Evolutionary conservation across 2,329 filamentous ascomycete genomes (phyloP), one percentile per base, ranked within the genome.

Genomic region (Escovopsis sp.): DNA sequence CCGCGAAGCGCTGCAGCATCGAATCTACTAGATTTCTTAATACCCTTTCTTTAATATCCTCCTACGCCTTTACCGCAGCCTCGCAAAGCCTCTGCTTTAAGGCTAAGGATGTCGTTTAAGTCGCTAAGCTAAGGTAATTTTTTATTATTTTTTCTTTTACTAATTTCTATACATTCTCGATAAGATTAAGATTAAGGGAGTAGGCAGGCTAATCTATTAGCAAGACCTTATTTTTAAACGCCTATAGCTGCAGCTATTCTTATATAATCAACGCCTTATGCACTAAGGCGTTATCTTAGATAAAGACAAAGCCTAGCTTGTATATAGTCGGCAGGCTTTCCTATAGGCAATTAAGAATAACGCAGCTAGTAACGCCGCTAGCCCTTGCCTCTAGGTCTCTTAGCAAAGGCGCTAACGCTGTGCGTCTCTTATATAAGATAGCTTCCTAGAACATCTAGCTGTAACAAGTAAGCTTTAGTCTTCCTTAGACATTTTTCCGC

Each of bases 141-240:
- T 42, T 27, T 26, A 28, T 29, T 19, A 42, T 39, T 27, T 29
- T 33, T 19, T 38, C 33, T 31, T 42, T 37, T 26, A 40, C 14
- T 15, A 42, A 12, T 31, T 40, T 40, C 40, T 15, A 39, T 37
- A 37, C 25, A 35, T 40, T 42, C 34, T 40, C 34, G 5, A 42
- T 42, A 6, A 21, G 36, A 29, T 42, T 37, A 29, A 40, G 34
- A 31, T 42, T 26, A 25, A 36, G 41, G 5, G 15, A 40, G 29
- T 40, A 42, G 17, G 15, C 19, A 9, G 33, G 41, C 41, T 21
- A 42, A 15, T 38, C 23, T 0, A 37, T 29, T 11, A 40, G 26
- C 2, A 6, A 13, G 3, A 38, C 25, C 6, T 34, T 17, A 34
- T 42, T 33, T 31, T 36, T 29, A 8, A 15, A 4, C 15, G 35